Base-by-base conservation (phyloP, 2,329 filamentous ascomycete genomes). In the Acephala macrosclerotiorum region DNA sequence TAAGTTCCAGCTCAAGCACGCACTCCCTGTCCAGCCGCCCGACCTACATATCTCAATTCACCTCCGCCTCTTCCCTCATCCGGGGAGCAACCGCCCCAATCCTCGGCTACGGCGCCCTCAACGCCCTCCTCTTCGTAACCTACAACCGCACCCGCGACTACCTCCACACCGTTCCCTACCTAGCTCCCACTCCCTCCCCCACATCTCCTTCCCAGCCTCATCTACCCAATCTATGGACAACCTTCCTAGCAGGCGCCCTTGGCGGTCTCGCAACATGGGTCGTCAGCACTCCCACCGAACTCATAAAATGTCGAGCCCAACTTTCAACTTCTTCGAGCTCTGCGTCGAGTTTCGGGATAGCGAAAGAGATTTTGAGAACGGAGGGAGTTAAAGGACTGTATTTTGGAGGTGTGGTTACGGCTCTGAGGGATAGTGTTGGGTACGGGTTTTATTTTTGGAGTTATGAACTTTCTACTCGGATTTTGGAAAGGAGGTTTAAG, bases 391-490 rank as follows among this genome's bases (percentile, higher is more conserved):
- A 84, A 45, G 94, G 94, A 0, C 79, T 97, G 25, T 97, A 97
- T 76, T 85, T 89, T 68, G 95, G 94, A 22, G 95, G 95, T 22
- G 83, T 81, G 0, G 88, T 97, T 18, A 98, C 95, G 0, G 92
- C 91, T 61, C 76, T 95, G 47, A 85, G 95, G 58, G 95, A 98
- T 79, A 90, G 91, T 65, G 86, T 97, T 63, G 95, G 95, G n/a
- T 98, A 97, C 79, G 95, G 94, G 0, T 97, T 97, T 78, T 98
- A 97, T 76, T 98, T 98, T 78, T 97, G 92, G 91, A 91, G 91
- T 0, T 98, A 97, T 75, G 92, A 96, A 78, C 81, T 94, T 65
- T 87, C 84, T 69, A 93, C 90, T 68, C 84, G 87, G 40, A 80
- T 82, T 61, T 82, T 89, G 77, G 80, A 61, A n/a, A 55, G 64